Conservation (phyloP, 352 stramenopile genomes). For the Phytophthora brassicae region DNA sequence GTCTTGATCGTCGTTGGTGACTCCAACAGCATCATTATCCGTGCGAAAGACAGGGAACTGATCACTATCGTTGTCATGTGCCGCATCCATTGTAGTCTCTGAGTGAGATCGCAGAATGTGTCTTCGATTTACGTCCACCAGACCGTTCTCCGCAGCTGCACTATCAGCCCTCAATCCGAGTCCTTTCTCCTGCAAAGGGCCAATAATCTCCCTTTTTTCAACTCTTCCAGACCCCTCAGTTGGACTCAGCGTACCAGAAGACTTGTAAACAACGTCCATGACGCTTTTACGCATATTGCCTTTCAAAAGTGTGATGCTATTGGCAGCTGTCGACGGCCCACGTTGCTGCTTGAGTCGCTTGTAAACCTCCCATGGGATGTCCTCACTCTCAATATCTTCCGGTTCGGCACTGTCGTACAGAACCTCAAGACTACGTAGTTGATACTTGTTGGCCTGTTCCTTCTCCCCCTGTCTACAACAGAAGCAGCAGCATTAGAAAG, state of each 20-base stretch:
- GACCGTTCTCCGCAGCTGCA: background rate
- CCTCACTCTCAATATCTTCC: constrained; percentile 75
- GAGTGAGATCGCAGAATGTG: constrained; percentile 46
- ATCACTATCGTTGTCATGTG: background rate
- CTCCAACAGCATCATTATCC: background rate
- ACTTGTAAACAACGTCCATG: constrained; percentile 38
- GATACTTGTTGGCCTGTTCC: constrained; percentile 42
- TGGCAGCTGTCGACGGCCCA: constrained; percentile 54
- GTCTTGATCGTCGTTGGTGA: constrained; percentile 1
- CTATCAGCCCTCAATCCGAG: background rate
- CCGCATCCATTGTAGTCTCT: constrained; percentile 40
- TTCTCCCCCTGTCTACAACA: constrained; percentile 37
- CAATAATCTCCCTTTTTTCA: constrained; percentile 3
- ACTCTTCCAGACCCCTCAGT: constrained; percentile 3
- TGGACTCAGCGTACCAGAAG: constrained; percentile 12
- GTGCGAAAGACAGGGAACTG: background rate
- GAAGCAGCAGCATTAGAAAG: background rate
- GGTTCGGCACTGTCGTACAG: constrained; percentile 54
- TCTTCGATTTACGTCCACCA: constrained; percentile 16
- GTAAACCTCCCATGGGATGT: constrained; percentile 79
- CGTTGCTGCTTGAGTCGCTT: constrained; percentile 73
- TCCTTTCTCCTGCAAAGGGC: background rate
- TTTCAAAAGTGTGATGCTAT: constrained; percentile 67
- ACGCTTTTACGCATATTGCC: constrained; percentile 62
- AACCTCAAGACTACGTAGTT: constrained; percentile 60